Evolutionary conservation across 345 rosid genomes (phyloP).

Genomic region (Firmiana major): DNA sequence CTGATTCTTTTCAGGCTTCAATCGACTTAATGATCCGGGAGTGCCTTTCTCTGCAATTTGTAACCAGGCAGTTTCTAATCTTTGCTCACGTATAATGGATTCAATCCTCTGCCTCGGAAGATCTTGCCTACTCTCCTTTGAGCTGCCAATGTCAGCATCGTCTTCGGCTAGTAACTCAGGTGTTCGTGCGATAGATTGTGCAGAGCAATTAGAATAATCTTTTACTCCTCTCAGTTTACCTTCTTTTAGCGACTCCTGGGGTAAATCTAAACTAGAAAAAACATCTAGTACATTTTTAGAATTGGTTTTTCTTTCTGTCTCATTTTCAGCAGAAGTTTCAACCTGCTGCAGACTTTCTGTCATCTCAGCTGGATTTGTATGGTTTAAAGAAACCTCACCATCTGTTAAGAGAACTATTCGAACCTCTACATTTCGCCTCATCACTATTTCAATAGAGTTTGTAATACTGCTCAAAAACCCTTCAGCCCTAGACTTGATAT

Average conservation of each 20-base stretch:
- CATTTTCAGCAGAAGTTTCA: constrained; percentile 28
- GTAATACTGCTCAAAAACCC: constrained; percentile 93
- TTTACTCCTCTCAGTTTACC: constrained; percentile 32
- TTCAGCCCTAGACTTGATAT: constrained; percentile 78
- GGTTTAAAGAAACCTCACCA: constrained; percentile 34
- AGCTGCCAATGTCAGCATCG: constrained; percentile 29
- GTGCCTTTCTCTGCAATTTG: constrained; percentile 88
- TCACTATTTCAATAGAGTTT: constrained; percentile 81
- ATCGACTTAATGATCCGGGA: constrained; percentile 48
- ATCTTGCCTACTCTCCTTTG: constrained; percentile 44
- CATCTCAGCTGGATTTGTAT: constrained; percentile 21
- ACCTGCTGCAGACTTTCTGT: constrained; percentile 26
- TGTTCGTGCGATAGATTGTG: constrained; percentile 28
- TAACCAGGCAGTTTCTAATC: constrained; percentile 94
- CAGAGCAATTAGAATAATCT: constrained; percentile 19
- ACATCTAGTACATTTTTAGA: constrained; percentile 22
- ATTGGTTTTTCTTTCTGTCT: constrained; percentile 35
- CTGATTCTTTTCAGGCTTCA: constrained; percentile 90
- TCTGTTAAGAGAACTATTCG: constrained; percentile 66
- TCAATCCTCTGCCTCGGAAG: constrained; percentile 87
- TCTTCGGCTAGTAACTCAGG: constrained; percentile 35
- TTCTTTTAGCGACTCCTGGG: constrained; percentile 39
- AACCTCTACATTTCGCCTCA: constrained; percentile 79
- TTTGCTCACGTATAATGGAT: constrained; percentile 91
- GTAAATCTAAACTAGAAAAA: constrained; percentile 28